Evolutionary conservation across 345 rosid species (phyloP), one percentile per base, ranked within the genome.

Genomic region (Gossypium raimondii): DNA sequence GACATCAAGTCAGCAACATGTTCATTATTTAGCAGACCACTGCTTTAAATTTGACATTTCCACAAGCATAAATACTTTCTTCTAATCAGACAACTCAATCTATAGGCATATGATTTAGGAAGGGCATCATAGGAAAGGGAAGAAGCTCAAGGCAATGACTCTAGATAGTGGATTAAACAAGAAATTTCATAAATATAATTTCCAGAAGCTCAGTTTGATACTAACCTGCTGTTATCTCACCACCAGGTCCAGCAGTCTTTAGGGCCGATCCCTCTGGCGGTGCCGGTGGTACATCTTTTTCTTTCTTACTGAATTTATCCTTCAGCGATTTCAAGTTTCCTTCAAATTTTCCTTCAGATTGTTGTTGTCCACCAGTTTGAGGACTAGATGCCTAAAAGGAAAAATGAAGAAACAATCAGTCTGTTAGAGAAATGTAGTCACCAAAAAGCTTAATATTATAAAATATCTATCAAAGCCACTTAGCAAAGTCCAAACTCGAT

Each of bases 181-280:
- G 16, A 51, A 69, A 69, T 50, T 50, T 50, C 45, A 69, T 51
- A 29, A 51, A 16, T 17, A 25, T 51, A 14, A 27, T 16, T 69
- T 51, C 24, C 24, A 69, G 57, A 69, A 4, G 16, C 25, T 51
- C 25, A 25, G 43, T 50, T 48, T 48, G 72, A 24, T 68, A 77
- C 83, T 62, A 64, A 95, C 99, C 99, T 84, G 99, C 99, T 51
- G 97, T 91, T 81, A 96, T 93, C 82, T 93, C 99, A 57, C 98
- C 99, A 70, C 82, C 91, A 38, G 97, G 83, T 58, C 98, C 99
- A 27, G 97, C 97, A 80, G 90, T 89, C 84, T 96, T 92, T 79
- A 96, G 84, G 73, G 89, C 85, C 50, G 98, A 73, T 64, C 89
- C 95, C 80, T 93, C 99, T 53, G 80, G 90, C 50, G 97, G 71